phyloP scores from a whole-genome alignment of 352 stramenopile genomes.

The Globisporangium abappressorium region DNA sequence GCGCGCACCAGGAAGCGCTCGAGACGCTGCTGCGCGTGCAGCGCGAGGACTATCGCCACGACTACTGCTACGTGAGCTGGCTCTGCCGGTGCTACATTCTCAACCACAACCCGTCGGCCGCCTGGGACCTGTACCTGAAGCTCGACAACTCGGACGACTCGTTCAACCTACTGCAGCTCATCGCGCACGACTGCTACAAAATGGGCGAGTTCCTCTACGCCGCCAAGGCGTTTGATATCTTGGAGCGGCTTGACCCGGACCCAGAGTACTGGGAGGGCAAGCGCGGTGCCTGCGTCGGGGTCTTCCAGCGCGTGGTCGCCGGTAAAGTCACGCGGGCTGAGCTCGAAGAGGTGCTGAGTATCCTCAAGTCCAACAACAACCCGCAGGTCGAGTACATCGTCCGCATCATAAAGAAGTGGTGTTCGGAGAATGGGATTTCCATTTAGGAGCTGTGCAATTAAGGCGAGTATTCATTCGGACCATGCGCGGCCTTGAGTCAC shows the following conservation, averaged over 20 bases:
- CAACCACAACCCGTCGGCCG: constrained; percentile 91
- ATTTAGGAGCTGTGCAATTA: constrained; percentile 31
- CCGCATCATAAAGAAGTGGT: constrained; percentile 96
- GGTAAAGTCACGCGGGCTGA: constrained; percentile 88
- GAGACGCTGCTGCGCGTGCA: constrained; percentile 92
- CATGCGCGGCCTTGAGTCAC: background rate
- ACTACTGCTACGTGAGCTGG: constrained; percentile 93
- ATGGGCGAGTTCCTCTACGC: constrained; percentile 96
- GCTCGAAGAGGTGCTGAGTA: constrained; percentile 89
- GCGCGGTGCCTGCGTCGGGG: constrained; percentile 92
- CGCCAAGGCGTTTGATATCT: constrained; percentile 93
- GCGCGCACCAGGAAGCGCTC: constrained; percentile 92
- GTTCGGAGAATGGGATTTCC: constrained; percentile 85
- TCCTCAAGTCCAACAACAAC: constrained; percentile 94
- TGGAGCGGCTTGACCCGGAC: constrained; percentile 93
- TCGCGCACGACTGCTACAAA: constrained; percentile 97
- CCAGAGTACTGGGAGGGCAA: constrained; percentile 97
- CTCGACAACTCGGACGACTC: constrained; percentile 94
- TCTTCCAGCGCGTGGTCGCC: constrained; percentile 94
- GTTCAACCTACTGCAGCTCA: constrained; percentile 95
- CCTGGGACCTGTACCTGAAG: constrained; percentile 97
- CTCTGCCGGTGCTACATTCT: constrained; percentile 93
- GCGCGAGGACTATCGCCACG: constrained; percentile 89
- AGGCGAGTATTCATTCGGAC: background rate
- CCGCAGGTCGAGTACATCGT: constrained; percentile 95